Evolutionary conservation across 179 eudicot genomes (phyloP).

Genomic region (Beta corolliflora): DNA sequence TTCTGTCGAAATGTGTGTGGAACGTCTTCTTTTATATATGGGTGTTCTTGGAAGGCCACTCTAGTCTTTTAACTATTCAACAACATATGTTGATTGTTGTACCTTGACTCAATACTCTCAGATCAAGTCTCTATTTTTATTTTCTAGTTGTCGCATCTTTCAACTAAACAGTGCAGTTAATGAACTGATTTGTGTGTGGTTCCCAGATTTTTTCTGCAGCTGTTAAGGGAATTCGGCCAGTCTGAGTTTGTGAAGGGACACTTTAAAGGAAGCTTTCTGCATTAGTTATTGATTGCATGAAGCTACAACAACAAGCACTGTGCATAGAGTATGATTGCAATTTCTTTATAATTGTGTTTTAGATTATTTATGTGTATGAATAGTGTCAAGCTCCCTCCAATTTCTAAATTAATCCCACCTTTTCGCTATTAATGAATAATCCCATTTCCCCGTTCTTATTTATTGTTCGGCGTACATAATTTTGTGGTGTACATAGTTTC

Average conservation of each 20-base stretch:
- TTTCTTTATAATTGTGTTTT: neutral
- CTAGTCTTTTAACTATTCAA: neutral
- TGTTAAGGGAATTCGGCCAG: constrained; percentile 25
- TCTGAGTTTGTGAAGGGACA: constrained; percentile 1
- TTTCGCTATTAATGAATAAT: neutral
- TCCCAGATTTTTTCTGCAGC: constrained; percentile 30
- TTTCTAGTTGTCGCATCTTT: neutral
- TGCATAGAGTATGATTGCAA: neutral
- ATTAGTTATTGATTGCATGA: neutral
- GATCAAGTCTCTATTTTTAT: neutral
- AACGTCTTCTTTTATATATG: neutral
- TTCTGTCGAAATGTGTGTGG: no score
- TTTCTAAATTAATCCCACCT: neutral
- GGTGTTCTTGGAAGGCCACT: neutral
- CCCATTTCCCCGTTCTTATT: neutral
- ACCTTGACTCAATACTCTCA: neutral
- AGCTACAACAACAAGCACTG: neutral
- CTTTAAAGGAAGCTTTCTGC: neutral
- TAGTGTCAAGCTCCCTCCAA: neutral
- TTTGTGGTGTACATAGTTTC: neutral
- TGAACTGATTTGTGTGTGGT: neutral
- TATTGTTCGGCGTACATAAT: neutral
- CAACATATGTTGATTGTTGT: neutral
- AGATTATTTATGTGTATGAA: neutral
- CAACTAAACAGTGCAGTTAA: neutral